These are phyloP conservation scores for Cornus florida DNA, from an alignment of 148 eudicot genomes.

Conservation along the genomic window DNA sequence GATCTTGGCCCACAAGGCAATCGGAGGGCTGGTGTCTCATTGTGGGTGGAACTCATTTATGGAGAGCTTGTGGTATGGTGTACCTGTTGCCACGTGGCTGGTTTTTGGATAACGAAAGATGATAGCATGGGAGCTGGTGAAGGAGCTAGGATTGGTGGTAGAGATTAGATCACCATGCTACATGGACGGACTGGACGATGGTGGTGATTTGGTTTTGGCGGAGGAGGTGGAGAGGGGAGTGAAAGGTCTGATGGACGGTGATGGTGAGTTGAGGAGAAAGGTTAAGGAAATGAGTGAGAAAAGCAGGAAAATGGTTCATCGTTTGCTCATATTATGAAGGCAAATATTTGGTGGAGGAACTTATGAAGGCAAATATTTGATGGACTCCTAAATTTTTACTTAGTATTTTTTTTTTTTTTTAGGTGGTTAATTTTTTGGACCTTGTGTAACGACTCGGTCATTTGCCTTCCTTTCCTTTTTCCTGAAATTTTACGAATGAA, in stretches of 20 bases:
- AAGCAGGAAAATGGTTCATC: constrained; percentile 19
- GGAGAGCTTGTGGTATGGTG: constrained; percentile 41
- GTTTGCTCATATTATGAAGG: too few relatives aligned
- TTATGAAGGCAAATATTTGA: too few relatives aligned
- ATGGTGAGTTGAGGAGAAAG: background rate
- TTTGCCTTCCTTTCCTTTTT: too few relatives aligned
- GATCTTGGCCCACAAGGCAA: constrained; percentile 32
- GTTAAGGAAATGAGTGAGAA: constrained; percentile 2
- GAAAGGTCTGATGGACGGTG: background rate
- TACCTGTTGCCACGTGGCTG: constrained; percentile 37
- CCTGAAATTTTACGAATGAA: too few relatives aligned
- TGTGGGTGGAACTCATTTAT: constrained; percentile 61
- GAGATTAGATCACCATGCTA: constrained; percentile 31
- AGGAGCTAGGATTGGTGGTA: constrained; percentile 30
- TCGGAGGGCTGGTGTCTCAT: constrained; percentile 51
- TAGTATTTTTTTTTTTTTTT: too few relatives aligned
- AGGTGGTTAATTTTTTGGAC: too few relatives aligned
- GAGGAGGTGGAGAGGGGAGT: background rate
- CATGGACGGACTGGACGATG: constrained; percentile 13
- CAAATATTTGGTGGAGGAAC: too few relatives aligned
- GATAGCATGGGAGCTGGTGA: constrained; percentile 17
- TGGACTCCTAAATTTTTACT: too few relatives aligned
- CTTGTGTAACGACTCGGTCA: too few relatives aligned
- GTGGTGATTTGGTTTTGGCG: constrained; percentile 2
- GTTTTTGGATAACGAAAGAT: constrained; percentile 27